A percentile compares a stretch with the other conserved stretches of the same genome.
Conservation (phyloP, 345 rosid species). For the Aegle marmelos region DNA sequence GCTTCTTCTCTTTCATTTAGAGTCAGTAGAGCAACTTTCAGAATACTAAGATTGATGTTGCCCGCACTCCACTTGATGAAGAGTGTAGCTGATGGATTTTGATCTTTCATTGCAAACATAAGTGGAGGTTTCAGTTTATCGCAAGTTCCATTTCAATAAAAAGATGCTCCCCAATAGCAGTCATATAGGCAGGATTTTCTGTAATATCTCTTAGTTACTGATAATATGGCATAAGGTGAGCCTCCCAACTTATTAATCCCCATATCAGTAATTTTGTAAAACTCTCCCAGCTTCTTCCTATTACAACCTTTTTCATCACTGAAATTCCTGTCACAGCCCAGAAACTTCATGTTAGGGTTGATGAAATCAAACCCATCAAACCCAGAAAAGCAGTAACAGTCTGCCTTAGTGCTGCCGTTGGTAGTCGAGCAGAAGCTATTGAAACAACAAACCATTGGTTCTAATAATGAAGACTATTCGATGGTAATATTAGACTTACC, state of each 20-base stretch:
- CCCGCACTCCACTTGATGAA: neutral
- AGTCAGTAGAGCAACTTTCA: too few relatives aligned
- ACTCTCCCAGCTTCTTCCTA: neutral
- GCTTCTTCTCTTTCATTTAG: neutral
- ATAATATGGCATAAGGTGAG: neutral
- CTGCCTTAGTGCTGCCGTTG: neutral
- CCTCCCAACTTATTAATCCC: neutral
- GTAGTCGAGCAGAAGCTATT: slow-evolving; percentile 18
- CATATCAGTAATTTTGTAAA: neutral
- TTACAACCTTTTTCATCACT: too few relatives aligned
- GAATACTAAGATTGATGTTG: neutral
- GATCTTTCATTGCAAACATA: neutral
- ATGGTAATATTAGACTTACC: neutral
- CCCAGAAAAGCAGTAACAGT: slow-evolving; percentile 19
- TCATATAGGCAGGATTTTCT: too few relatives aligned
- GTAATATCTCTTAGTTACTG: neutral
- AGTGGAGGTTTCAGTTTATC: too few relatives aligned
- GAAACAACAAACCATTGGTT: slow-evolving; percentile 8
- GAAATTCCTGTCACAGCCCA: slow-evolving; percentile 12
- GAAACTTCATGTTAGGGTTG: neutral
- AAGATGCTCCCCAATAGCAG: too few relatives aligned
- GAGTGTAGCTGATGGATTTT: neutral
- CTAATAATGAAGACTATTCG: neutral
- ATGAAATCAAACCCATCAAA: slow-evolving; percentile 8
- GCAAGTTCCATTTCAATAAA: too few relatives aligned